Evolutionary conservation across 805 yeast species (phyloP).

Genomic region (Sungouiella blattae): DNA sequence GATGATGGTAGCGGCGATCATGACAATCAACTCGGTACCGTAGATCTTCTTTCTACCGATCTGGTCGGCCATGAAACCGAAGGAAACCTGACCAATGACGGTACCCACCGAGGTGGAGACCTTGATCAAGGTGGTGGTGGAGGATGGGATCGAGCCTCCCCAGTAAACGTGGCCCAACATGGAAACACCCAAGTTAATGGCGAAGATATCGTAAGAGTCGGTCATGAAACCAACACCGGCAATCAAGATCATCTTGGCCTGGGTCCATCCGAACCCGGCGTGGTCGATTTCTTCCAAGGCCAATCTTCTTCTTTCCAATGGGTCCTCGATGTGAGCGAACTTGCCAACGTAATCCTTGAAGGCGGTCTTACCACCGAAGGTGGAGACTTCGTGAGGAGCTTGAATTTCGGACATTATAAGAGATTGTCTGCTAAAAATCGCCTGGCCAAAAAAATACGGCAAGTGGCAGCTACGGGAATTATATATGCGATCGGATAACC

Average conservation of each 20-base stretch:
- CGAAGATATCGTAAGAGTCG: slow-evolving; percentile 89
- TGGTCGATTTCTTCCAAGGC: slow-evolving; percentile 82
- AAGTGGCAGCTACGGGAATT: no score
- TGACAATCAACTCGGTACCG: slow-evolving; percentile 81
- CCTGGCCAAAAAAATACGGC: no score
- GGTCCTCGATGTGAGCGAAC: slow-evolving; percentile 79
- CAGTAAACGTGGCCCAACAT: slow-evolving; percentile 80
- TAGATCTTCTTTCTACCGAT: slow-evolving; percentile 85
- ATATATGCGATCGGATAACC: no score
- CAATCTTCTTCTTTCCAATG: slow-evolving; percentile 80
- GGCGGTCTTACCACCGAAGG: slow-evolving; percentile 75
- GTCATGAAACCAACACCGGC: slow-evolving; percentile 94
- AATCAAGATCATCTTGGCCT: slow-evolving; percentile 73
- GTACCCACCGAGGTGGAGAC: slow-evolving; percentile 93
- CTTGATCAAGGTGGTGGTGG: slow-evolving; percentile 74
- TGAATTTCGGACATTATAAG: slow-evolving; percentile 26
- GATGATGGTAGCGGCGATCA: slow-evolving; percentile 73
- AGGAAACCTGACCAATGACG: slow-evolving; percentile 83
- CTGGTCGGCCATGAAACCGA: slow-evolving; percentile 77
- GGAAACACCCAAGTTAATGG: slow-evolving; percentile 77
- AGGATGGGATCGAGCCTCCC: slow-evolving; percentile 59
- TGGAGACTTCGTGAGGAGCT: slow-evolving; percentile 17
- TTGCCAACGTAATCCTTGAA: slow-evolving; percentile 80
- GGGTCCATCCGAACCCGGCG: slow-evolving; percentile 79
- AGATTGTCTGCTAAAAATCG: no score